Evolutionary conservation across 768 basidiomycete species (phyloP).

Genomic region (Cantharellus cinnabarinus): DNA sequence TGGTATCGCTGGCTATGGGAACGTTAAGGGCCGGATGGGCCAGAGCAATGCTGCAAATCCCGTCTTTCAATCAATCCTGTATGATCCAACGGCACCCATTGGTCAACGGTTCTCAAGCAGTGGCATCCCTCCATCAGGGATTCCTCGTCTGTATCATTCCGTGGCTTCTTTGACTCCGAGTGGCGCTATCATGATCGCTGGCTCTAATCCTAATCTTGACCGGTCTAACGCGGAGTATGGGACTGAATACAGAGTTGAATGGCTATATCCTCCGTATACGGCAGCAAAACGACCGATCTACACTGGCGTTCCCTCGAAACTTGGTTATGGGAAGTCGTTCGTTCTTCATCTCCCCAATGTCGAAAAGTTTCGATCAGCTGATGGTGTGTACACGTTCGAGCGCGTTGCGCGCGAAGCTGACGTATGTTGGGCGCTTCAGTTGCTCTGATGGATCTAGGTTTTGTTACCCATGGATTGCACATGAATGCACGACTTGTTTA

Average conservation of each 20-base stretch:
- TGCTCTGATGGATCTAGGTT: constrained; percentile 10
- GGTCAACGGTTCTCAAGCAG: constrained; percentile 29
- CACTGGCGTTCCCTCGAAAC: constrained; percentile 15
- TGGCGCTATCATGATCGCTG: constrained; percentile 54
- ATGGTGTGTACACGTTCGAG: not conserved
- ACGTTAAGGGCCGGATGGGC: constrained; percentile 12
- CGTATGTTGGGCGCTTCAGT: not conserved
- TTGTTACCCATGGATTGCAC: constrained; percentile 10
- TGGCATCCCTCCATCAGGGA: constrained; percentile 23
- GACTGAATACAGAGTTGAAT: constrained; percentile 21
- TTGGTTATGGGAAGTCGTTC: constrained; percentile 3
- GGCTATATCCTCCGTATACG: constrained; percentile 26
- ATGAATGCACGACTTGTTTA: constrained; percentile 11
- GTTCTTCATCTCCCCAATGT: not conserved
- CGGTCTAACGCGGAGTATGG: constrained; percentile 12
- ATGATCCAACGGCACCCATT: constrained; percentile 24
- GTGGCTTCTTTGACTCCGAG: constrained; percentile 47
- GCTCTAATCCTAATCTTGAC: constrained; percentile 67
- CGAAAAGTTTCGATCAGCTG: not conserved
- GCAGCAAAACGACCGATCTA: constrained; percentile 19
- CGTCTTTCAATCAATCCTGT: constrained; percentile 26
- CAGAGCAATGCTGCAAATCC: constrained; percentile 25
- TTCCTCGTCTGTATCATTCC: constrained; percentile 47
- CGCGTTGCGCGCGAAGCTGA: not conserved
- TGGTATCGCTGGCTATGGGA: constrained; percentile 12